Percentiles rank a stretch among this genome's conserved stretches.
Conservation (phyloP, 2,329 filamentous ascomycete species). For the Nakataea oryzae region DNA sequence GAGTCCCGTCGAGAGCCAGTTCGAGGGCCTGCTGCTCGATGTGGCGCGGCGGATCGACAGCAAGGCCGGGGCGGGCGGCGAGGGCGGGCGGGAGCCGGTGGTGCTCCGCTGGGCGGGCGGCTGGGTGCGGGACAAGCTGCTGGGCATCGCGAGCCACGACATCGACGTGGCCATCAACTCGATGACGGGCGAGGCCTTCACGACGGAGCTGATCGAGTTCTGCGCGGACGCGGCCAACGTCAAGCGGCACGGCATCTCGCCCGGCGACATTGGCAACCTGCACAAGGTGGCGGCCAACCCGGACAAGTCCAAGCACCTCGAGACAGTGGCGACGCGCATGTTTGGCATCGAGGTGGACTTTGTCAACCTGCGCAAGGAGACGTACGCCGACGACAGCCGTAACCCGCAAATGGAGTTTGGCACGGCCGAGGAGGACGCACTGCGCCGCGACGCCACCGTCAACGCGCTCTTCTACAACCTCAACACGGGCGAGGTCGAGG, state of each 20-base stretch:
- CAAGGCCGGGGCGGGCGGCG: not conserved
- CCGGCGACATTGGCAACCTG: constrained; percentile 58
- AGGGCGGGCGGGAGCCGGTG: constrained; percentile 32
- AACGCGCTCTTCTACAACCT: constrained; percentile 97
- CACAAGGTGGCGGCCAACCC: constrained; percentile 89
- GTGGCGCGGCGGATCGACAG: constrained; percentile 61
- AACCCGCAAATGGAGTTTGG: constrained; percentile 93
- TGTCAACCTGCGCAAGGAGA: constrained; percentile 88
- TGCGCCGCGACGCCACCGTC: constrained; percentile 82
- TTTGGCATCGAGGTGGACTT: constrained; percentile 86
- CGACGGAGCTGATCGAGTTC: constrained; percentile 57
- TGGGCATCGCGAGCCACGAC: constrained; percentile 63
- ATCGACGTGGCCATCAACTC: constrained; percentile 79
- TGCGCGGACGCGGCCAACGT: constrained; percentile 50
- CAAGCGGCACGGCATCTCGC: constrained; percentile 46
- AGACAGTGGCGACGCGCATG: constrained; percentile 79
- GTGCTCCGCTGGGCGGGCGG: constrained; percentile 69
- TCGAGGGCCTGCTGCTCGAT: constrained; percentile 70
- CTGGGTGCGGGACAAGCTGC: constrained; percentile 79
- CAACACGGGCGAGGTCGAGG: constrained; percentile 67
- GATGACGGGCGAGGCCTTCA: constrained; percentile 74
- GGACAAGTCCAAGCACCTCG: constrained; percentile 92
- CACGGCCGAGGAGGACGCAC: constrained; percentile 79
- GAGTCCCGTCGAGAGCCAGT: constrained; percentile 58
- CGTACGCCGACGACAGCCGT: constrained; percentile 77